Base-by-base conservation (phyloP, 352 stramenopile genomes). In the Phytophthora parvispora region DNA sequence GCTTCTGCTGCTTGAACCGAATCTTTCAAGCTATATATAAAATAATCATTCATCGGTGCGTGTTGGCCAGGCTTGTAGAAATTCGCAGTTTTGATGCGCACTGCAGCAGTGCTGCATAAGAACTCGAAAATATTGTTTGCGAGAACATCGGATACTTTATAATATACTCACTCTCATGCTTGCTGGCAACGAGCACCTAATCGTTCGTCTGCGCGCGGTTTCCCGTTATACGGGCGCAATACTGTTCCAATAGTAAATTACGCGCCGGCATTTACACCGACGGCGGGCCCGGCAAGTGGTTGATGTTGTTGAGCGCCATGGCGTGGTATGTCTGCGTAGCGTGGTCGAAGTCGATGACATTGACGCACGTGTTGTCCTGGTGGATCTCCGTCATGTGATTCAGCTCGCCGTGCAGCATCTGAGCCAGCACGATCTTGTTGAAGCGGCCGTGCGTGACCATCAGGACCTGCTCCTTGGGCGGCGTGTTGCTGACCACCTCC, bases 291-390 rank as follows among this genome's bases (percentile, higher is more conserved):
- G 77, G 77, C 59, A 93, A 55, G 52, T 93, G 85, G 42, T 76
- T 80, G 50, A 81, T 90, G 71, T 77, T 89, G 69, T 95, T 95
- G 67, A 95, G 75, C 49, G 75, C 78, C 65, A 94, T 86, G n/a
- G 81, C 73, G 25, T 47, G 61, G 69, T 82, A 95, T 6, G 64
- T 71, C n/a, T 78, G 72, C 24, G 80, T 89, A 8, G 28, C 28
- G 64, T 87, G 84, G 64, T 93, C 83, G 43, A 76, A 95, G 66
- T 95, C 88, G n/a, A 95, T 69, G 43, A 95, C 85, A 67, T 95
- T 95, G 31, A 95, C 83, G 68, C 88, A 95, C 57, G 88, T 94
- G 74, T 95, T 95, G 75, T 93, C 85, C 63, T 95, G 88, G n/a
- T 69, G 49, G 32, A 95, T 75, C 13, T 85, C 76, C 28, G 89